Evolutionary conservation across 2,329 filamentous ascomycete species (phyloP), one percentile per base, ranked within the genome.

Genomic region (Cladosporium phlei): DNA sequence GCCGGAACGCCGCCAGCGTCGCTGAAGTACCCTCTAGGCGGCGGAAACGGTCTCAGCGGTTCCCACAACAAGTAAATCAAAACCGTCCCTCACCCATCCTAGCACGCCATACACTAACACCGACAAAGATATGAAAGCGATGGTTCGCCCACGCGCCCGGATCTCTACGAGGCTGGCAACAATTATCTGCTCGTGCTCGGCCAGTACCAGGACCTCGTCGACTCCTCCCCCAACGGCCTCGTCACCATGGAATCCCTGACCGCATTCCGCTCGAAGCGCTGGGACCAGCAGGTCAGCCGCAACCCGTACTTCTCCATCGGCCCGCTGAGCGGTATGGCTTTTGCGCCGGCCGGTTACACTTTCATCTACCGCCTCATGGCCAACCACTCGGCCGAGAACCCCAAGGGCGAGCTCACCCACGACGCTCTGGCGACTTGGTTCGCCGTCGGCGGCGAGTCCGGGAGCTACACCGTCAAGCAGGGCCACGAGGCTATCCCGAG

Each of bases 41-140:
- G 35, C 5, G 43, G 56, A 33, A 54, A 58, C 39, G 56, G 56
- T 30, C 44, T 59, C 17, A 54, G 50, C 27, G 54, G 52, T 22
- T 55, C 51, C 11, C 62, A 66, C 53, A 65, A 63, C 53, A 60
- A 64, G 48, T n/a, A n/a, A n/a, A n/a, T n/a, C n/a, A n/a, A n/a
- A n/a, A n/a, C n/a, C n/a, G n/a, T n/a, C n/a, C n/a, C n/a, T n/a
- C n/a, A n/a, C n/a, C n/a, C n/a, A n/a, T n/a, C n/a, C n/a, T n/a
- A n/a, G n/a, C n/a, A n/a, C n/a, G n/a, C n/a, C n/a, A n/a, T n/a
- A n/a, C n/a, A n/a, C n/a, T n/a, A n/a, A n/a, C n/a, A n/a, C n/a
- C n/a, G n/a, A n/a, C n/a, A n/a, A n/a, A n/a, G n/a, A 5, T 67
- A 65, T 49, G 64, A 67, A 55, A 44, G 45, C 10, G 64, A 67